Evolutionary conservation across 805 yeast genomes (phyloP).

Genomic region (Saccharomycopsis fermentans): DNA sequence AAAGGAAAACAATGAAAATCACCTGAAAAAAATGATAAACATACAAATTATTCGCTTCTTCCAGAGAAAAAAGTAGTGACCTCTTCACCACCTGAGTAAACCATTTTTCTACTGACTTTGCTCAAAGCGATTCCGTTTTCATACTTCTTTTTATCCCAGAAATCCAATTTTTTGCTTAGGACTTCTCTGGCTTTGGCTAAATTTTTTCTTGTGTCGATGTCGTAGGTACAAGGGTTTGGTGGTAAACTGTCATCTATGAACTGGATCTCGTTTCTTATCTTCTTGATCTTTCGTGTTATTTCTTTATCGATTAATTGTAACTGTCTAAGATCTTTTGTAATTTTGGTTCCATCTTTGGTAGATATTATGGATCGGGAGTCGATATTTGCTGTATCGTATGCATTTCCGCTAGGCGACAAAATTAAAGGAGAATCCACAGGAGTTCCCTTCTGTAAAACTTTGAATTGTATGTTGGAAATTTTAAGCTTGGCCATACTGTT

Average conservation of each 20-base stretch:
- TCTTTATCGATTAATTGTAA: conserved; percentile 16
- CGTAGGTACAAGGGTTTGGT: conserved; percentile 18
- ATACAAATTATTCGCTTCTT: conserved; percentile 16
- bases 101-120: conserved; percentile 16
- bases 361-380: background rate
- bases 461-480: background rate
- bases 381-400: background rate
- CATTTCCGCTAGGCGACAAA: background rate
- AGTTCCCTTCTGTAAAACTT: background rate
- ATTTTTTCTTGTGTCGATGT: conserved; percentile 16
- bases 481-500: background rate
- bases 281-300: conserved; percentile 16
- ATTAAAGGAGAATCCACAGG: background rate
- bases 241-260: conserved; percentile 18
- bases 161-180: conserved; percentile 16
- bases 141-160: conserved; percentile 20
- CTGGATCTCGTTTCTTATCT: conserved; percentile 15
- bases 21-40: too few species aligned
- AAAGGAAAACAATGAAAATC: too few species aligned
- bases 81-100: conserved; percentile 19
- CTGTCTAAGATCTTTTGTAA: conserved; percentile 12
- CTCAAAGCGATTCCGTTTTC: conserved; percentile 18
- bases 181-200: conserved; percentile 13
- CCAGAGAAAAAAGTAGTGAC: conserved; percentile 19
- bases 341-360: background rate